Conservation (phyloP, 2,329 filamentous ascomycete genomes). For the Aphanocladium album region DNA sequence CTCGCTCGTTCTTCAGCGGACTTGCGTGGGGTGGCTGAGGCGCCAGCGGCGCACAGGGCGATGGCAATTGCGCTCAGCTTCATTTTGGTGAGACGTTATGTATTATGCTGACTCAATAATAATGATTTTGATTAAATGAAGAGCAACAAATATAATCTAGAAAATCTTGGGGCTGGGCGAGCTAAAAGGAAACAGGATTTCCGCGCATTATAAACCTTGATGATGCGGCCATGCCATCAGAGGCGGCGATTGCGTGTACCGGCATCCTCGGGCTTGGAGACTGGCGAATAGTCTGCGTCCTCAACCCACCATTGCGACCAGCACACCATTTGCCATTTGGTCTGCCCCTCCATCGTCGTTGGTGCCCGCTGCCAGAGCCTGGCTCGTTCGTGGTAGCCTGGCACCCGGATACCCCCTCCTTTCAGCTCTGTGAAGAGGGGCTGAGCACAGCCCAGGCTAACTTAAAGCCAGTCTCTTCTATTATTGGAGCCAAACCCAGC, state of each 20-base stretch:
- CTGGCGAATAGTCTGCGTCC: not conserved
- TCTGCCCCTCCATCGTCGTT: not conserved
- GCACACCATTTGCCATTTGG: not conserved
- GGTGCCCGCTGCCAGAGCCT: not conserved
- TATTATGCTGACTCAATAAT: not conserved
- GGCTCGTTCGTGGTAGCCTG: not conserved
- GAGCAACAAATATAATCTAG: not conserved
- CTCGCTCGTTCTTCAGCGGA: not conserved
- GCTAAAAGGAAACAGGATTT: not conserved
- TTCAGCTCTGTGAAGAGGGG: not conserved
- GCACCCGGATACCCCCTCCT: too few species aligned
- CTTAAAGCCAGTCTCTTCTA: not conserved
- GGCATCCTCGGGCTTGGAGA: not conserved
- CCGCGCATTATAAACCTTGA: constrained; percentile 1
- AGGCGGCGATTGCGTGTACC: not conserved
- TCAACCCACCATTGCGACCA: not conserved
- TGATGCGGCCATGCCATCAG: constrained; percentile 11
- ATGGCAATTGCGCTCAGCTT: constrained; percentile 3
- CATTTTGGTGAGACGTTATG: not conserved
- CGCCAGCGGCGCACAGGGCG: constrained; percentile 3
- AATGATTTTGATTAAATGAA: not conserved
- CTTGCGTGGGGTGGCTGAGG: not conserved
- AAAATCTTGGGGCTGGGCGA: not conserved
- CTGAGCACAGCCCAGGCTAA: constrained; percentile 2
- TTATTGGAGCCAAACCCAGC: constrained; percentile 1